phyloP scores from a whole-genome alignment of 345 rosid genomes.

The Salix purpurea region DNA sequence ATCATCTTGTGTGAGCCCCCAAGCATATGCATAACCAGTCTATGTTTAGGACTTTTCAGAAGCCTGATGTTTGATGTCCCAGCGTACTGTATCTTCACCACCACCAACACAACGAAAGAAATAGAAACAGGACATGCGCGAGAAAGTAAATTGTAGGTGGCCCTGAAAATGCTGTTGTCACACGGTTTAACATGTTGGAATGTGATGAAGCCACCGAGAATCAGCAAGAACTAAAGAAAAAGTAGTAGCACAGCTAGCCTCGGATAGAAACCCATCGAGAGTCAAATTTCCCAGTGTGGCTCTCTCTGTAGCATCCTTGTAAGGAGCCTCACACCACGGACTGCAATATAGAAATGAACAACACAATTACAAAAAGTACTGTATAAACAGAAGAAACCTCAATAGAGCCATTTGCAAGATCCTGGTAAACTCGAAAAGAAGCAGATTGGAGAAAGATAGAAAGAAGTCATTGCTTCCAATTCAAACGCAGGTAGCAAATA shows the following conservation, averaged over 20 bases:
- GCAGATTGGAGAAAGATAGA: background rate
- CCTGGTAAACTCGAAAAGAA: background rate
- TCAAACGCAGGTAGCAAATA: constrained; percentile 3
- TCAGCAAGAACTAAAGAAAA: background rate
- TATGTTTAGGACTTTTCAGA: background rate
- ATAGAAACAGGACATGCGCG: background rate
- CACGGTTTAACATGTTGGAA: background rate
- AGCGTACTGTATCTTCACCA: background rate
- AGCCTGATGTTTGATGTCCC: background rate
- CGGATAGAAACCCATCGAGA: constrained; percentile 58
- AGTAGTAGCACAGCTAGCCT: constrained; percentile 42
- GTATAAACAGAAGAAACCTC: background rate
- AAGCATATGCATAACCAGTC: background rate
- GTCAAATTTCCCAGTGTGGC: constrained; percentile 57
- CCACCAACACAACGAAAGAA: background rate
- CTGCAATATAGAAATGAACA: constrained; percentile 39
- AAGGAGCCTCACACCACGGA: constrained; percentile 68
- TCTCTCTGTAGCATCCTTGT: constrained; percentile 63
- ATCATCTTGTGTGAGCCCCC: background rate
- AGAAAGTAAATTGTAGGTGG: background rate
- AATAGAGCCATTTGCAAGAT: constrained; percentile 4
- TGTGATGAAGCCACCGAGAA: background rate
- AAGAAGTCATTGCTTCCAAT: background rate
- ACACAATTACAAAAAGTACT: constrained; percentile 6
- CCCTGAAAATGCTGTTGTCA: background rate